These are phyloP conservation scores for Chondrostereum purpureum DNA, from an alignment of 1,284 basidiomycete species.

Conservation along the genomic window DNA sequence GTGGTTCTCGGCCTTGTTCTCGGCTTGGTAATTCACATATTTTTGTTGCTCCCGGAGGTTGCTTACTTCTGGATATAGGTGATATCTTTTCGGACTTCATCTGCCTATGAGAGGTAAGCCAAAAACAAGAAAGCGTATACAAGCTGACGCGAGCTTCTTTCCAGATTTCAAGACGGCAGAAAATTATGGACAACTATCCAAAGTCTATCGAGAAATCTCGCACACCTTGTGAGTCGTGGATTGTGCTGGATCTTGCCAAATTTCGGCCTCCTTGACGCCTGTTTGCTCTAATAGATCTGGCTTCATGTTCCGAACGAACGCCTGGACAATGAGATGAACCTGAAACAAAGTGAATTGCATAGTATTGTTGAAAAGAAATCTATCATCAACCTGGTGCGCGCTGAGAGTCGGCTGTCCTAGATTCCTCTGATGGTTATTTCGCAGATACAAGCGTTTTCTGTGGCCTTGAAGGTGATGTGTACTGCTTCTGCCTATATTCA, in stretches of 20 bases:
- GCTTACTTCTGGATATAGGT: too few species aligned
- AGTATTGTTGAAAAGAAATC: constrained; percentile 66
- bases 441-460: constrained; percentile 57
- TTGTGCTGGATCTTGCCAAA: neutral
- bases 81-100: constrained; percentile 62
- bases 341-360: constrained; percentile 35
- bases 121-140: neutral
- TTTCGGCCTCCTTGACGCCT: constrained; percentile 1
- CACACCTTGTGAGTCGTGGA: constrained; percentile 38
- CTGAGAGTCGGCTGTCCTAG: neutral
- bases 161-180: constrained; percentile 53
- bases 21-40: constrained; percentile 35
- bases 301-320: constrained; percentile 50
- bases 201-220: constrained; percentile 47
- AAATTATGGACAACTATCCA: constrained; percentile 58
- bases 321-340: constrained; percentile 25
- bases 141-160: neutral
- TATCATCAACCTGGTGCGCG: constrained; percentile 57
- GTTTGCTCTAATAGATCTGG: constrained; percentile 44
- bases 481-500: neutral
- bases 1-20: constrained; percentile 64
- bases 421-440: neutral
- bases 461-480: constrained; percentile 46
- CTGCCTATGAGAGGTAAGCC: constrained; percentile 59
- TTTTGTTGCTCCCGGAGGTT: neutral